Conservation (phyloP, 345 rosid genomes). For the Camelina laxa region DNA sequence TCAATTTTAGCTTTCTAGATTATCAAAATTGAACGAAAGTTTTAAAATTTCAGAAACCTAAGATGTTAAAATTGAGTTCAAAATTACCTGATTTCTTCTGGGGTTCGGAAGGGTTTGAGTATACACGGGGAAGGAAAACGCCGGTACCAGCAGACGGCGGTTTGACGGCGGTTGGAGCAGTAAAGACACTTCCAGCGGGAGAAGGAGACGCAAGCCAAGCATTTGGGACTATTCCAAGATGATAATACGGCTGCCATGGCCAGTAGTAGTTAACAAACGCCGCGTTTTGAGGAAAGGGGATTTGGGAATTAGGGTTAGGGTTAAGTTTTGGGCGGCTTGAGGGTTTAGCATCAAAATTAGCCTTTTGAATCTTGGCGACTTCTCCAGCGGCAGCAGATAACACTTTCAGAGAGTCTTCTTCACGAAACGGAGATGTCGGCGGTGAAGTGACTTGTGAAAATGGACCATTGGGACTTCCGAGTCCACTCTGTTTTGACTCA, state of each 20-base stretch:
- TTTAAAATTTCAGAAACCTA: neutral
- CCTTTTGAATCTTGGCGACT: conserved; percentile 63
- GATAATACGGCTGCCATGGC: conserved; percentile 25
- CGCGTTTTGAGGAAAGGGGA: conserved; percentile 21
- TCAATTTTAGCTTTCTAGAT: conserved; percentile 8
- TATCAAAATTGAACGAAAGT: neutral
- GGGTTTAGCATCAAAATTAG: conserved; percentile 35
- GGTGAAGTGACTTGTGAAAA: conserved; percentile 62
- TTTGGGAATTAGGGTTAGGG: conserved; percentile 29
- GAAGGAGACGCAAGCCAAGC: conserved; percentile 31
- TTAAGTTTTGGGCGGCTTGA: conserved; percentile 14
- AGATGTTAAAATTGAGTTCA: neutral
- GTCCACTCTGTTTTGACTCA: conserved; percentile 67
- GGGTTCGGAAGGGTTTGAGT: conserved; percentile 50
- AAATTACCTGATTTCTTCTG: conserved; percentile 64
- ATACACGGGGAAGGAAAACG: conserved; percentile 78
- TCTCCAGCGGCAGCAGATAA: conserved; percentile 75
- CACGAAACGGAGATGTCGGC: conserved; percentile 51
- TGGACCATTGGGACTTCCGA: conserved; percentile 59
- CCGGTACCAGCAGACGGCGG: conserved; percentile 72
- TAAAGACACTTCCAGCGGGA: conserved; percentile 37
- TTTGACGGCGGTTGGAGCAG: conserved; percentile 48
- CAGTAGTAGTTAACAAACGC: conserved; percentile 30
- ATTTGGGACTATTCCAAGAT: conserved; percentile 1
- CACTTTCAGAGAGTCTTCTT: conserved; percentile 61